Percentiles rank a stretch among this genome's conserved stretches.
Conservation (phyloP, 768 basidiomycete species). For the Xanthoconium stramineum region DNA sequence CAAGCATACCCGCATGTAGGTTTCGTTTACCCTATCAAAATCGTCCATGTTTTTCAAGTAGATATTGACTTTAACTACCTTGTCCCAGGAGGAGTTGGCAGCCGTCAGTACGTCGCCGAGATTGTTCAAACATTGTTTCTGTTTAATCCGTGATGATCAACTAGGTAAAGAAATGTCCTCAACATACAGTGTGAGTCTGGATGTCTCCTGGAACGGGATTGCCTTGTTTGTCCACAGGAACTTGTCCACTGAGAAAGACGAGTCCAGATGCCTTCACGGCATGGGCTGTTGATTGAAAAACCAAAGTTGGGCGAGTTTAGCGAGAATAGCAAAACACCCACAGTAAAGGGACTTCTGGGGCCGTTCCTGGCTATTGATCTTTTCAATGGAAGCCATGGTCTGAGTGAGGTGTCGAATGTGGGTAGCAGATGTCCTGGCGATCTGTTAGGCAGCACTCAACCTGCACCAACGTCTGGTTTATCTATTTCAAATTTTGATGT, state of each 20-base stretch:
- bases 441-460: not conserved
- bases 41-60: slow-evolving; percentile 61
- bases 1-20: slow-evolving; percentile 47
- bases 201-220: slow-evolving; percentile 54
- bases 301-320: not conserved
- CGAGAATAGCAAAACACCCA: not conserved
- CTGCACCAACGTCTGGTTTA: not conserved
- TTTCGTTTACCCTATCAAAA: slow-evolving; percentile 54
- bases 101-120: slow-evolving; percentile 51
- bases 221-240: slow-evolving; percentile 47
- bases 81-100: slow-evolving; percentile 59
- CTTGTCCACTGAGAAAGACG: slow-evolving; percentile 61
- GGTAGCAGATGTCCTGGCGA: not conserved
- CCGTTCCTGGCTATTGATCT: slow-evolving; percentile 51
- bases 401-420: not conserved
- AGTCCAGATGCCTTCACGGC: slow-evolving; percentile 55
- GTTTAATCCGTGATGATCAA: not conserved
- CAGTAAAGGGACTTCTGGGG: slow-evolving; percentile 21
- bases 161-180: not conserved
- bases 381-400: slow-evolving; percentile 48
- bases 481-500: not conserved
- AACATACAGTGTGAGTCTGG: slow-evolving; percentile 54
- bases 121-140: slow-evolving; percentile 59
- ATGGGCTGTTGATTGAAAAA: slow-evolving; percentile 39
- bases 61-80: slow-evolving; percentile 55